These are phyloP conservation scores for Pseudocercospora cruenta DNA, from an alignment of 2,329 filamentous ascomycete genomes.

Conservation along the genomic window DNA sequence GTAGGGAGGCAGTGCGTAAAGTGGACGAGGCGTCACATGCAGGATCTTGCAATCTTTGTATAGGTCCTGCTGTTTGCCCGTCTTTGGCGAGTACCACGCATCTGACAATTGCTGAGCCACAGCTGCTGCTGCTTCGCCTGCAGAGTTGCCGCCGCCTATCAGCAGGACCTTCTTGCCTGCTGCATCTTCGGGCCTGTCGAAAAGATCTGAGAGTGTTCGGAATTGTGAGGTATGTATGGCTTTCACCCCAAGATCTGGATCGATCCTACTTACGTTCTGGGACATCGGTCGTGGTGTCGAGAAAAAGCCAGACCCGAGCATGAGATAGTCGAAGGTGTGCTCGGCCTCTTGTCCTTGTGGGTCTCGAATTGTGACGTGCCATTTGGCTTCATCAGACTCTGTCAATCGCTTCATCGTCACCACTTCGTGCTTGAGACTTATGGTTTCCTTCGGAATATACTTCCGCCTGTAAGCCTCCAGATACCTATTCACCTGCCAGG, in stretches of 20 bases:
- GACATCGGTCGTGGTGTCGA: slow-evolving; percentile 62
- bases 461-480: slow-evolving; percentile 65
- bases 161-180: slow-evolving; percentile 67
- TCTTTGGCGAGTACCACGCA: slow-evolving; percentile 56
- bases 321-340: slow-evolving; percentile 67
- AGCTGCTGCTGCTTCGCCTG: slow-evolving; percentile 73
- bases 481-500: slow-evolving; percentile 77
- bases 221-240: slow-evolving; percentile 72
- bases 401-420: slow-evolving; percentile 19
- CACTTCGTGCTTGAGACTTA: slow-evolving; percentile 46
- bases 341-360: slow-evolving; percentile 22
- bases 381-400: slow-evolving; percentile 8
- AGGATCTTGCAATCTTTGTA: slow-evolving; percentile 60
- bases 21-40: slow-evolving; percentile 70
- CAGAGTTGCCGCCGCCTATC: slow-evolving; percentile 81
- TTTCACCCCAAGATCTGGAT: slow-evolving; percentile 38
- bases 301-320: slow-evolving; percentile 79
- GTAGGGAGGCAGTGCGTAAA: slow-evolving; percentile 69
- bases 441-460: slow-evolving; percentile 58
- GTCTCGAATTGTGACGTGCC: slow-evolving; percentile 30
- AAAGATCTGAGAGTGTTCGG: slow-evolving; percentile 53
- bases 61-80: slow-evolving; percentile 19
- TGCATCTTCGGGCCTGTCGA: slow-evolving; percentile 16
- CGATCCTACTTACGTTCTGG: slow-evolving; percentile 46
- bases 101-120: slow-evolving; percentile 74